Evolutionary conservation across 140 eudicot genomes (phyloP), one percentile per base, ranked within the genome.

Genomic region (Erigeron philadelphicus): DNA sequence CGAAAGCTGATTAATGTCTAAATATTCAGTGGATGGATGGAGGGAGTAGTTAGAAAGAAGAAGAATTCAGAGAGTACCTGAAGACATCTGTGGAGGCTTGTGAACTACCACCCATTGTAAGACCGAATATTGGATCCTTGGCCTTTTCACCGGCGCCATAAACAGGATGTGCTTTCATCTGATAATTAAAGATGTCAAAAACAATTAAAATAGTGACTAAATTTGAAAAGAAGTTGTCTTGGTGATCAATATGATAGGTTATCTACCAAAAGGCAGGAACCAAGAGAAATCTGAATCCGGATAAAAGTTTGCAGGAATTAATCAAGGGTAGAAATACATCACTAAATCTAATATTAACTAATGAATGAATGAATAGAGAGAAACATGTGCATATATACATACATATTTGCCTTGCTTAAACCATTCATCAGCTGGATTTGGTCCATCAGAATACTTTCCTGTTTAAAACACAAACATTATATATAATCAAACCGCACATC

Each of bases 111-210:
- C 88, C 95, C 96, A 92, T 86, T 70, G 86, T 71, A 60, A 92
- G 90, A 72, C 98, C 96, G 69, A 92, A 92, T 18, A 92, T 76
- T 11, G 98, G 98, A 86, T 92, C 98, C 69, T 88, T 88, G 62
- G 98, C 98, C 84, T 84, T 88, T 76, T 86, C 95, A 72, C 98
- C 95, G 18, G 82, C 79, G 48, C 98, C 92, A 75, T 77, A 78
- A 79, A 84, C 93, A 49, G 85, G 84, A 81, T 91, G 87, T 46
- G 96, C 96, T 81, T 92, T 92, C 81, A 92, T 80, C 98, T 88
- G 75, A 68, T 75, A 31, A 69, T 17, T 3, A 19, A 35, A 48
- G 58, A 8, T 49, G 48, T 48, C 63, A 63, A 50, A 61, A 46
- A 31, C 38, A 31, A 2, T 31, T 4, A 31, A 31, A 31, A 31